These are phyloP conservation scores for Beauveria australis DNA, from an alignment of 2,329 filamentous ascomycete genomes.

Conservation along the genomic window DNA sequence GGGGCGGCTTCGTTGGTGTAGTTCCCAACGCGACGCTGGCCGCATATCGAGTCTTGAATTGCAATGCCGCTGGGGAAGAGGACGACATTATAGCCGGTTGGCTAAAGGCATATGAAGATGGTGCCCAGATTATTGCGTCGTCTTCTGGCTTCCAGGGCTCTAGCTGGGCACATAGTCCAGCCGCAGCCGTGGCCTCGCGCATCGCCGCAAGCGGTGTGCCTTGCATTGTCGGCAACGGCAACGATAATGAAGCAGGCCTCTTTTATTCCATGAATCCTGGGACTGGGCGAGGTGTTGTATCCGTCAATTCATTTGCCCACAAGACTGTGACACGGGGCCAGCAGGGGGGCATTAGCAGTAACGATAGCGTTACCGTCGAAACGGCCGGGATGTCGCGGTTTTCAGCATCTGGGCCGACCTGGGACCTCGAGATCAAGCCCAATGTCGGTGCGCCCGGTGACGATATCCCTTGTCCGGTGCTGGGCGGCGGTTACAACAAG, in stretches of 20 bases:
- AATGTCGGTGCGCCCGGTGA: background rate
- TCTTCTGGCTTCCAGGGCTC: background rate
- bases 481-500: background rate
- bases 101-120: constrained; percentile 1
- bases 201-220: constrained; percentile 3
- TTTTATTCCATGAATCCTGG: constrained; percentile 2
- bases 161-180: background rate
- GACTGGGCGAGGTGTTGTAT: background rate
- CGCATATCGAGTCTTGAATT: background rate
- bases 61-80: background rate
- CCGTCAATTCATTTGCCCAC: constrained; percentile 5
- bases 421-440: background rate
- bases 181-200: background rate
- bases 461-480: background rate
- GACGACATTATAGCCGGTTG: background rate
- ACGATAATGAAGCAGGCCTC: background rate
- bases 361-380: background rate
- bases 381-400: background rate
- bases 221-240: constrained; percentile 2
- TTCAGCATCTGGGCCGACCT: background rate
- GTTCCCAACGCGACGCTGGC: background rate
- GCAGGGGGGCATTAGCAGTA: background rate
- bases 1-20: background rate
- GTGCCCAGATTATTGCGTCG: constrained; percentile 9
- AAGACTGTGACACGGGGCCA: background rate